phyloP scores from a whole-genome alignment of 2,329 filamentous ascomycete species.

The Cercospora berteroae region DNA sequence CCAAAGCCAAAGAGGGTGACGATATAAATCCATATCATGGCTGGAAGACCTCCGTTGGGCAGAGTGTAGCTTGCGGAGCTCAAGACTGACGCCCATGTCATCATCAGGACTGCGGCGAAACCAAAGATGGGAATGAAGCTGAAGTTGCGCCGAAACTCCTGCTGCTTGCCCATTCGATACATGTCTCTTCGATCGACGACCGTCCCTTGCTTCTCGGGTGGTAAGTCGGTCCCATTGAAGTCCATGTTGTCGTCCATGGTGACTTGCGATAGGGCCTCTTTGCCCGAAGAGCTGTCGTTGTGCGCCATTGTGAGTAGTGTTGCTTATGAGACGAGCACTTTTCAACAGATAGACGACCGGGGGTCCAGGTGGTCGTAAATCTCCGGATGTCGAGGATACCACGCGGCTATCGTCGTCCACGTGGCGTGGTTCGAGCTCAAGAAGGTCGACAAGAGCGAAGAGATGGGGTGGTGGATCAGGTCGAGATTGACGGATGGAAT shows the following conservation, averaged over 20 bases:
- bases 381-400: background rate
- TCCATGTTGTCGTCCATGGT: slow-evolving; percentile 14
- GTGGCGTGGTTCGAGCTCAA: background rate
- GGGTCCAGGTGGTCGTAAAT: background rate
- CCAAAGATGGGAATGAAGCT: slow-evolving; percentile 29
- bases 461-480: background rate
- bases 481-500: background rate
- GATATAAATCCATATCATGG: slow-evolving; percentile 27
- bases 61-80: slow-evolving; percentile 29
- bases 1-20: slow-evolving; percentile 28
- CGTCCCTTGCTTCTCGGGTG: slow-evolving; percentile 27
- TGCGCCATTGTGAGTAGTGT: background rate
- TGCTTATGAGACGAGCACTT: background rate
- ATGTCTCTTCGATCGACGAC: slow-evolving; percentile 24
- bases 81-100: slow-evolving; percentile 32
- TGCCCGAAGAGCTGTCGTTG: slow-evolving; percentile 10
- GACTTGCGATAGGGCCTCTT: slow-evolving; percentile 17
- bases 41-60: slow-evolving; percentile 33
- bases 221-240: slow-evolving; percentile 18
- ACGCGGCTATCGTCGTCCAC: background rate
- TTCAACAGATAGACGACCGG: background rate
- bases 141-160: slow-evolving; percentile 26
- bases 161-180: slow-evolving; percentile 25
- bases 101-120: slow-evolving; percentile 33
- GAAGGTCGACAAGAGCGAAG: background rate